phyloP scores from a whole-genome alignment of 2,329 filamentous ascomycete genomes.

The Huntiella bhutanensis region DNA sequence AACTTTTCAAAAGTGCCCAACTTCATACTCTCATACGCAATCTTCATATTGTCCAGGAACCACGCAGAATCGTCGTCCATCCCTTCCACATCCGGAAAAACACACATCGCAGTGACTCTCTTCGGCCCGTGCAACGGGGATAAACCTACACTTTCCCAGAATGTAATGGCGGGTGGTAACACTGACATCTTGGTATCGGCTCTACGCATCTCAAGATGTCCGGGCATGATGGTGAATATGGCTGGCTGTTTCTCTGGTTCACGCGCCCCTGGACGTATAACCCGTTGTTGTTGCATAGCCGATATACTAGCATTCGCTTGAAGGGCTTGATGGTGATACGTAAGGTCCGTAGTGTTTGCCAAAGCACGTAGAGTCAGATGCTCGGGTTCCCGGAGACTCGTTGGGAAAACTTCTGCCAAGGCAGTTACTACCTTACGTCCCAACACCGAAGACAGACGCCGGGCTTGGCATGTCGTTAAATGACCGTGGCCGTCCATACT shows the following conservation, averaged over 20 bases:
- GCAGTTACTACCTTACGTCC: slow-evolving; percentile 30
- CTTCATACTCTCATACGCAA: slow-evolving; percentile 55
- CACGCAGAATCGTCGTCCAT: slow-evolving; percentile 38
- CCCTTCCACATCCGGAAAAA: slow-evolving; percentile 48
- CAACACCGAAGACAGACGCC: slow-evolving; percentile 21
- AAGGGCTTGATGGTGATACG: slow-evolving; percentile 26
- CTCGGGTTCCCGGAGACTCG: slow-evolving; percentile 23
- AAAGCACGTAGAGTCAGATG: slow-evolving; percentile 27
- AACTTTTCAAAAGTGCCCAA: slow-evolving; percentile 45
- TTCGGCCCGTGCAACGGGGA: slow-evolving; percentile 53
- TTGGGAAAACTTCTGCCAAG: slow-evolving; percentile 26
- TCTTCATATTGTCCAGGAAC: slow-evolving; percentile 50
- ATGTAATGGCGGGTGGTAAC: slow-evolving; percentile 52
- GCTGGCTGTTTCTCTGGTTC: slow-evolving; percentile 32
- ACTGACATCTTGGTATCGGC: slow-evolving; percentile 52
- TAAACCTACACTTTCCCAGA: slow-evolving; percentile 68
- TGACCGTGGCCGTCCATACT: slow-evolving; percentile 3
- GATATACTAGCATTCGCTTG: slow-evolving; percentile 16
- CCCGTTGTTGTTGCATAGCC: slow-evolving; percentile 3
- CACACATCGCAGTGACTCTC: slow-evolving; percentile 49
- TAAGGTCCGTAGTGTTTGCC: slow-evolving; percentile 36
- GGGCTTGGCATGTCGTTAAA: background rate
- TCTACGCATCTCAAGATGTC: slow-evolving; percentile 54
- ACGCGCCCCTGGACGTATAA: slow-evolving; percentile 8
- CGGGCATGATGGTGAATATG: slow-evolving; percentile 44